These are phyloP conservation scores for Phanerodontia chrysosporium DNA, from an alignment of 768 basidiomycete species.

Conservation along the genomic window DNA sequence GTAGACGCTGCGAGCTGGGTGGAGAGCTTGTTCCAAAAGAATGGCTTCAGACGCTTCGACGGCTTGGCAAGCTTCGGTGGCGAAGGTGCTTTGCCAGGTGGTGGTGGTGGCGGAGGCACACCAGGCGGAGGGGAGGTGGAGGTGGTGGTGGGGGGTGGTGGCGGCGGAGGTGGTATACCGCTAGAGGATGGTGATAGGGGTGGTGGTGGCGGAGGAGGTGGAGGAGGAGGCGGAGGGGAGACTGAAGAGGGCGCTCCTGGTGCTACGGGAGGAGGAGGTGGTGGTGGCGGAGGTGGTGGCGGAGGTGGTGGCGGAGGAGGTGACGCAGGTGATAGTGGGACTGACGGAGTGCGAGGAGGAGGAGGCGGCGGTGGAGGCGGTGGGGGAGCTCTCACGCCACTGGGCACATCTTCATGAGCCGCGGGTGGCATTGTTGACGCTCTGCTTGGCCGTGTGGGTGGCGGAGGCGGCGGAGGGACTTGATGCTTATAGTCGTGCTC, in stretches of 20 bases:
- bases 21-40: slow-evolving; percentile 88
- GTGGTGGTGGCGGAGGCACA: slow-evolving; percentile 32
- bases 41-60: slow-evolving; percentile 68
- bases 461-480: slow-evolving; percentile 62
- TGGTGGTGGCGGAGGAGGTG: slow-evolving; percentile 35
- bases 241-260: slow-evolving; percentile 29
- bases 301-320: slow-evolving; percentile 29
- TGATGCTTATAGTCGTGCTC: slow-evolving; percentile 72
- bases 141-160: slow-evolving; percentile 36
- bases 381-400: slow-evolving; percentile 32
- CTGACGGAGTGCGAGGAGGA: slow-evolving; percentile 14
- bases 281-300: slow-evolving; percentile 26
- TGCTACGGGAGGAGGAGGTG: slow-evolving; percentile 13
- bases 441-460: slow-evolving; percentile 30
- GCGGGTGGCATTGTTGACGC: slow-evolving; percentile 1
- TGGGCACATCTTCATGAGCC: neutral
- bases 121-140: slow-evolving; percentile 24
- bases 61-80: slow-evolving; percentile 38
- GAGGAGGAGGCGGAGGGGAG: slow-evolving; percentile 26
- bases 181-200: slow-evolving; percentile 28
- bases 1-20: slow-evolving; percentile 39
- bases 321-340: slow-evolving; percentile 30
- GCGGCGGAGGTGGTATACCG: slow-evolving; percentile 26
- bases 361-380: slow-evolving; percentile 50
- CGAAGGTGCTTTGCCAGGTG: slow-evolving; percentile 17